Conservation (phyloP, 768 basidiomycete genomes). For the Russula abietina region DNA sequence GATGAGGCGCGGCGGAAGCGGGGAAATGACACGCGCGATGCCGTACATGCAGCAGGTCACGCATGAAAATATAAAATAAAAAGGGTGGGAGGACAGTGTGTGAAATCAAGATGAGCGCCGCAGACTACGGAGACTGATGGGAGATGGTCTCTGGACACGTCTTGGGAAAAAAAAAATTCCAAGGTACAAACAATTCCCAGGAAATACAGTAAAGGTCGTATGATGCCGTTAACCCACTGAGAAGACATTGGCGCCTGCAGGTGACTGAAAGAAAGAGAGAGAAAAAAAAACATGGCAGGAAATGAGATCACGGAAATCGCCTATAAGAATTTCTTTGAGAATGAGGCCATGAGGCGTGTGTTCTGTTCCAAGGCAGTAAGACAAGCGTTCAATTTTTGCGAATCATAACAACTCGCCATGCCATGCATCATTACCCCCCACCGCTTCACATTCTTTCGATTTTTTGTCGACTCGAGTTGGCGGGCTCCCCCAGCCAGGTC, state of each 20-base stretch:
- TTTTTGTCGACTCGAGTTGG: too few species aligned
- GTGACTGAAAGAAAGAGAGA: not conserved
- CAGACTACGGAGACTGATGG: slow-evolving; percentile 9
- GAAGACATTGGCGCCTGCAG: slow-evolving; percentile 1
- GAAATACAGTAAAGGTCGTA: not conserved
- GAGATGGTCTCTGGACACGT: slow-evolving; percentile 14
- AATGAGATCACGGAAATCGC: slow-evolving; percentile 11
- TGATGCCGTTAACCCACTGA: slow-evolving; percentile 18
- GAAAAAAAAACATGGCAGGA: slow-evolving; percentile 13
- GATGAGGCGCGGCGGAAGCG: slow-evolving; percentile 21
- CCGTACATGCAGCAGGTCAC: slow-evolving; percentile 7
- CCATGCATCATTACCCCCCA: not conserved
- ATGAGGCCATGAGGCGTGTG: not conserved
- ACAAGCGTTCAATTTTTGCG: not conserved
- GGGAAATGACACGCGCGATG: slow-evolving; percentile 18
- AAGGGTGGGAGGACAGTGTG: not conserved
- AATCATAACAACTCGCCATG: not conserved
- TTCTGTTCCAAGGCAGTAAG: slow-evolving; percentile 7
- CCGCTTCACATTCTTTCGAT: too few species aligned
- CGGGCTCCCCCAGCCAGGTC: too few species aligned
- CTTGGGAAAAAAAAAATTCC: slow-evolving; percentile 3
- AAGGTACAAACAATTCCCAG: not conserved
- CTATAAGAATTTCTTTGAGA: slow-evolving; percentile 5
- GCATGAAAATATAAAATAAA: slow-evolving; percentile 2
- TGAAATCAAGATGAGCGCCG: slow-evolving; percentile 6